These are phyloP conservation scores for Beauveria brongniartii DNA, from an alignment of 2,329 filamentous ascomycete species.

Conservation along the genomic window DNA sequence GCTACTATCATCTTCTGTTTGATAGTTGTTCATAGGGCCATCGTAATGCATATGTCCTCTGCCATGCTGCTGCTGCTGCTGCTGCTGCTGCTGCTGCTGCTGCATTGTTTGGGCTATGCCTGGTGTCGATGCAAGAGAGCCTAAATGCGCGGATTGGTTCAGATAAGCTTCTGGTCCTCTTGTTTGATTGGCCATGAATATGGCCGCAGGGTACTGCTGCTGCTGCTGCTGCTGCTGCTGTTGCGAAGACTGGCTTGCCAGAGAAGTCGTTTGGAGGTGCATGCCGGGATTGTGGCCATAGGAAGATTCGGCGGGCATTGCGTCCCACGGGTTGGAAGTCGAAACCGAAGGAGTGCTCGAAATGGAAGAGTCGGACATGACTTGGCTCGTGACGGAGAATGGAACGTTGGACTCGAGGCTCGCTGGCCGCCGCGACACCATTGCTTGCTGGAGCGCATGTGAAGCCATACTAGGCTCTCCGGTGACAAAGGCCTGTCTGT, in stretches of 20 bases:
- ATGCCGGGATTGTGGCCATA: neutral
- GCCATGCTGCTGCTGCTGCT: neutral
- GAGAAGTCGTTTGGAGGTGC: neutral
- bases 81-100: neutral
- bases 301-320: slow-evolving; percentile 10
- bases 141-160: neutral
- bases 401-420: slow-evolving; percentile 20
- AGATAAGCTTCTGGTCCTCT: neutral
- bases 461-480: slow-evolving; percentile 19
- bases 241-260: neutral
- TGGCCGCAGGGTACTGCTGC: neutral
- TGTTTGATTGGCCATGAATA: slow-evolving; percentile 2
- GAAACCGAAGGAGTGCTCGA: slow-evolving; percentile 24
- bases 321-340: slow-evolving; percentile 26
- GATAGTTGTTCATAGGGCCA: neutral
- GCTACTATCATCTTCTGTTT: neutral
- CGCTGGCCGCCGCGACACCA: slow-evolving; percentile 28
- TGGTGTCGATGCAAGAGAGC: neutral
- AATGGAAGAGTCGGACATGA: slow-evolving; percentile 26
- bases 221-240: neutral
- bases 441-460: slow-evolving; percentile 29
- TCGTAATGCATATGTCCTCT: neutral
- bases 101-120: neutral
- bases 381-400: slow-evolving; percentile 23
- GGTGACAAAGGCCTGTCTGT: neutral